phyloP scores from a whole-genome alignment of 1,139 yeast genomes.

The Geotrichum aggregatum region DNA sequence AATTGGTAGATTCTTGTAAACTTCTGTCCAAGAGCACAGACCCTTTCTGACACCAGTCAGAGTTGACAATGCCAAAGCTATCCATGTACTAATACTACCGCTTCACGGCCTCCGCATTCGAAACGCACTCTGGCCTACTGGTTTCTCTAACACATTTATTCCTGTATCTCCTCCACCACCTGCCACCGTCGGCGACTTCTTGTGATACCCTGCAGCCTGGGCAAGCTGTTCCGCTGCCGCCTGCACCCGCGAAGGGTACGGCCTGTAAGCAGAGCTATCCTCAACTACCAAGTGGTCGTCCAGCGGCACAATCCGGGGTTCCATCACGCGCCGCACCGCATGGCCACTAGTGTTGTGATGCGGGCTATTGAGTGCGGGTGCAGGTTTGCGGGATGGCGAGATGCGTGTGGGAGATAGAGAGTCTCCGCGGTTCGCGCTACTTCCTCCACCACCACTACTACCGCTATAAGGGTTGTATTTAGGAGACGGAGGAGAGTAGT shows the following conservation, averaged over 20 bases:
- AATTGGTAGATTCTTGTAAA: no score
- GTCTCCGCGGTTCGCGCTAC: constrained; percentile 12
- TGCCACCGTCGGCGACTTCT: not conserved
- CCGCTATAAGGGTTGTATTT: constrained; percentile 19
- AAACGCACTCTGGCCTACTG: constrained; percentile 25
- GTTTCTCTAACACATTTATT: constrained; percentile 23
- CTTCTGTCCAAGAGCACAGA: no score
- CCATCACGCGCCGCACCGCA: constrained; percentile 8
- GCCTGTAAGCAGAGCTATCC: constrained; percentile 11
- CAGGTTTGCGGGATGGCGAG: constrained; percentile 4
- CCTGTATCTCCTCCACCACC: constrained; percentile 5
- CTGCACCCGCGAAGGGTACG: not conserved
- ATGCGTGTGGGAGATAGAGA: constrained; percentile 10
- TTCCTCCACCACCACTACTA: no score
- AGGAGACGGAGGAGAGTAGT: constrained; percentile 10
- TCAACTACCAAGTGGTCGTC: constrained; percentile 19
- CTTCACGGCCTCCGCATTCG: constrained; percentile 15
- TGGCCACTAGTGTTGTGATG: no score
- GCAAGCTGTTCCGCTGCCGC: no score
- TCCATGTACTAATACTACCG: no score
- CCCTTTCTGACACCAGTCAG: no score
- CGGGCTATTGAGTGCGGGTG: constrained; percentile 4
- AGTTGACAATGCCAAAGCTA: no score
- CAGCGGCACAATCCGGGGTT: constrained; percentile 19
- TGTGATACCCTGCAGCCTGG: constrained; percentile 2